These are phyloP conservation scores for Closterium sp. DNA, from an alignment of 139 green algal genomes.

Conservation along the genomic window DNA sequence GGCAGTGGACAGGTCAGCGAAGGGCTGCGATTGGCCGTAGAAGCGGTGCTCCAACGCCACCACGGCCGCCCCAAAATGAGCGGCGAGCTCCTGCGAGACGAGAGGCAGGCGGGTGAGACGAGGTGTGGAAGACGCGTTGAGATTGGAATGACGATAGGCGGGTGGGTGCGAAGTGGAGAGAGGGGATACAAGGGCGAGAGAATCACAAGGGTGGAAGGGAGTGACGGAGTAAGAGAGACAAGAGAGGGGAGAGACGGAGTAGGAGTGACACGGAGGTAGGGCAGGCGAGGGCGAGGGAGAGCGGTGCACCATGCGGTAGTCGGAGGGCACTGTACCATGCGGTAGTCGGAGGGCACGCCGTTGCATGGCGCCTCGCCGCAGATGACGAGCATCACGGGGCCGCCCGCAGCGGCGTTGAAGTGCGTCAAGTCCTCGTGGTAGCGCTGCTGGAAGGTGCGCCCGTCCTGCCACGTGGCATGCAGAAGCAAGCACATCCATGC, in stretches of 20 bases:
- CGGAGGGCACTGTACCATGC: no score
- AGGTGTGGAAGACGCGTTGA: not conserved
- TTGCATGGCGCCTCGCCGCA: conserved; percentile 19
- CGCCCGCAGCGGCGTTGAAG: conserved; percentile 4
- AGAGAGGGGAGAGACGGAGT: not conserved
- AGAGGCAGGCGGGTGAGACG: not conserved
- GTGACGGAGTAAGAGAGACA: no score
- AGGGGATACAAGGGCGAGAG: not conserved
- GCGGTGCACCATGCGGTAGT: not conserved
- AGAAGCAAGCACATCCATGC: not conserved
- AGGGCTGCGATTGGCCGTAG: conserved; percentile 34
- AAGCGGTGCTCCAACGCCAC: conserved; percentile 45
- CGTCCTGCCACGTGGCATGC: not conserved
- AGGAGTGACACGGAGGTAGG: not conserved
- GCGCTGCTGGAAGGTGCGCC: conserved; percentile 12
- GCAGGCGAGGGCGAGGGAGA: not conserved
- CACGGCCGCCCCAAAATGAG: conserved; percentile 34
- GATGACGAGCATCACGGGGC: conserved; percentile 27
- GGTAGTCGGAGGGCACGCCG: conserved; percentile 22
- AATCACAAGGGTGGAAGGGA: no score
- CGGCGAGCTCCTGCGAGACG: conserved; percentile 11
- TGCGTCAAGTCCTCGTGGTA: conserved; percentile 28
- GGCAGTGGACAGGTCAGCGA: conserved; percentile 17
- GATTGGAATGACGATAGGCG: not conserved
- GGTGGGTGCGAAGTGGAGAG: no score